A percentile compares a stretch with the other conserved stretches of the same genome.
These are phyloP conservation scores for Asterophora lycoperdoides DNA, from an alignment of 768 basidiomycete species.

Conservation along the genomic window DNA sequence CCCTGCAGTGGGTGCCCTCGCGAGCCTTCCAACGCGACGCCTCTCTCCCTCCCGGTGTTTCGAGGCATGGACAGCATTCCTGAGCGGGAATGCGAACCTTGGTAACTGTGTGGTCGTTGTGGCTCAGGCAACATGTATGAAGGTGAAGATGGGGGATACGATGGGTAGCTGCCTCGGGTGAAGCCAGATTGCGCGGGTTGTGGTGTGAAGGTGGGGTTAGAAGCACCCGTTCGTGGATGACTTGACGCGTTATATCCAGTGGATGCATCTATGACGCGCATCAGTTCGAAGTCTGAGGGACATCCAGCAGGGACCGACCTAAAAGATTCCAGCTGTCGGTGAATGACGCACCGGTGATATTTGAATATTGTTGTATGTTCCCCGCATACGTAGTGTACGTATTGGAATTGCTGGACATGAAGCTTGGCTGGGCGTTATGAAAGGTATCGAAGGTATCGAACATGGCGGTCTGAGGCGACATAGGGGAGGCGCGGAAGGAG, in stretches of 20 bases:
- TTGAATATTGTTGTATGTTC: slow-evolving; percentile 9
- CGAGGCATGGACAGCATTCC: neutral
- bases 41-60: slow-evolving; percentile 6
- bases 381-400: slow-evolving; percentile 14
- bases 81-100: slow-evolving; percentile 9
- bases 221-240: slow-evolving; percentile 7
- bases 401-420: slow-evolving; percentile 5
- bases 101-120: slow-evolving; percentile 4
- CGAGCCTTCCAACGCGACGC: slow-evolving; percentile 9
- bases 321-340: slow-evolving; percentile 7
- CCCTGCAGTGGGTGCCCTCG: slow-evolving; percentile 5
- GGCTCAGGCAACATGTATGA: slow-evolving; percentile 7
- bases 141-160: slow-evolving; percentile 7
- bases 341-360: slow-evolving; percentile 3
- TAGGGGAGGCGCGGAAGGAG: neutral
- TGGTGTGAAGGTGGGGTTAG: neutral
- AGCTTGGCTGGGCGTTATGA: slow-evolving; percentile 14
- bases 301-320: slow-evolving; percentile 5
- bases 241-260: slow-evolving; percentile 1
- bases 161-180: slow-evolving; percentile 1
- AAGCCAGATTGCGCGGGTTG: slow-evolving; percentile 2
- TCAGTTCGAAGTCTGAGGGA: neutral
- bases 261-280: neutral
- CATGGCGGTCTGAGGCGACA: slow-evolving; percentile 11
- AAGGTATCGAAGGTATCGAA: slow-evolving; percentile 12